phyloP scores from a whole-genome alignment of 768 basidiomycete genomes.

The Naganishia friedmannii region DNA sequence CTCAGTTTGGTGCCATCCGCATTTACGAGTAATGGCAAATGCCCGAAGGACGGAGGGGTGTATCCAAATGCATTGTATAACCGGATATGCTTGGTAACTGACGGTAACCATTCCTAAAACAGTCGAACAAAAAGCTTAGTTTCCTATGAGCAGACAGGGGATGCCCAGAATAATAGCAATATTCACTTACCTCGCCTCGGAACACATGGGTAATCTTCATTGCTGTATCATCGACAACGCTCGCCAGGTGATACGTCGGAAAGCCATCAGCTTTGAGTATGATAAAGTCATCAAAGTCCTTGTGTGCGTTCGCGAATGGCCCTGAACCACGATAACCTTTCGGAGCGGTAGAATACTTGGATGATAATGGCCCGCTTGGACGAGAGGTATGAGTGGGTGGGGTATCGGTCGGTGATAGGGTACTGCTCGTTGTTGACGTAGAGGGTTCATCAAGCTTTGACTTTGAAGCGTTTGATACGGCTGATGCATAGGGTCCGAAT shows the following conservation, averaged over 20 bases:
- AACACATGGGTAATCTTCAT: constrained; percentile 97
- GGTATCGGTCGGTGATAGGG: neutral
- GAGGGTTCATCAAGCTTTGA: neutral
- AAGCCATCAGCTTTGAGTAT: constrained; percentile 86
- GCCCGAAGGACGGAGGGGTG: constrained; percentile 75
- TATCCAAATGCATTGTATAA: constrained; percentile 76
- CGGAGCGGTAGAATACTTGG: constrained; percentile 13
- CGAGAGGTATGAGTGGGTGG: neutral
- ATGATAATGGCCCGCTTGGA: neutral
- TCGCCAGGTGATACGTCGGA: constrained; percentile 95
- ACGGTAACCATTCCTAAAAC: constrained; percentile 88
- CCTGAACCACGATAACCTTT: constrained; percentile 25
- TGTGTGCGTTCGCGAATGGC: constrained; percentile 30
- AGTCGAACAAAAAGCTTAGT: neutral
- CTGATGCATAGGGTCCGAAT: constrained; percentile 43
- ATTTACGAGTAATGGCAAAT: constrained; percentile 85
- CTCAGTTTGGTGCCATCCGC: constrained; percentile 90
- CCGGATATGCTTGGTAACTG: constrained; percentile 83
- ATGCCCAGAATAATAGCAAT: neutral
- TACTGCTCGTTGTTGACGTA: neutral
- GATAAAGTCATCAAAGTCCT: constrained; percentile 73
- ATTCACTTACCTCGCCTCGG: constrained; percentile 72
- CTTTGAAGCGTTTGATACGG: neutral
- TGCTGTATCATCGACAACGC: constrained; percentile 88
- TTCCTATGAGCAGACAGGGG: neutral